Evolutionary conservation across 2,329 filamentous ascomycete species (phyloP).

Genomic region (Penicillium psychrosexuale): DNA sequence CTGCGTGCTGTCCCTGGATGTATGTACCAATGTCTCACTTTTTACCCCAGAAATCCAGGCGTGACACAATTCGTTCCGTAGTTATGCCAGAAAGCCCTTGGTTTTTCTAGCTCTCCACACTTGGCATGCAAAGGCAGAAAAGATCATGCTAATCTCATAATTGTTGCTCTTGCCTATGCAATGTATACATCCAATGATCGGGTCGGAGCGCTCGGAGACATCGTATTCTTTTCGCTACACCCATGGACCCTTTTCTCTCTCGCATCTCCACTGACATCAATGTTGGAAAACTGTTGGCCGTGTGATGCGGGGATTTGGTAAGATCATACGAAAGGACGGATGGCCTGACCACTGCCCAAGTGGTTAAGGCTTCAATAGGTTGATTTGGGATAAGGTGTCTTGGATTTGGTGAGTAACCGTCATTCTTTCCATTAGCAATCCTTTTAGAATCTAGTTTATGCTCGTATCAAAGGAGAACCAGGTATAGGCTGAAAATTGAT

Average conservation of each 20-base stretch:
- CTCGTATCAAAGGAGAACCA: neutral
- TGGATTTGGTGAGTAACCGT: neutral
- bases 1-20: constrained; percentile 1
- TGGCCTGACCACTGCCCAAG: constrained; percentile 5
- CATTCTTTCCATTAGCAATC: neutral
- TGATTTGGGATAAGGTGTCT: constrained; percentile 4
- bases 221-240: neutral
- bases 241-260: neutral
- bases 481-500: neutral
- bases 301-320: constrained; percentile 1
- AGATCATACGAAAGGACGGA: neutral
- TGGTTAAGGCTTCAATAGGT: neutral
- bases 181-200: neutral
- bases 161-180: neutral
- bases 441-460: neutral
- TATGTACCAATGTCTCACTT: constrained; percentile 26
- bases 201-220: constrained; percentile 15
- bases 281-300: neutral
- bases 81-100: neutral
- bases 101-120: neutral
- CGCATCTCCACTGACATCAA: neutral
- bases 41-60: constrained; percentile 9
- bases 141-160: neutral
- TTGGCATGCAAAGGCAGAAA: constrained; percentile 11
- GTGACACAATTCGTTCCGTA: neutral